These are phyloP conservation scores for Microdochium paspali DNA, from an alignment of 2,329 filamentous ascomycete genomes.

Conservation along the genomic window DNA sequence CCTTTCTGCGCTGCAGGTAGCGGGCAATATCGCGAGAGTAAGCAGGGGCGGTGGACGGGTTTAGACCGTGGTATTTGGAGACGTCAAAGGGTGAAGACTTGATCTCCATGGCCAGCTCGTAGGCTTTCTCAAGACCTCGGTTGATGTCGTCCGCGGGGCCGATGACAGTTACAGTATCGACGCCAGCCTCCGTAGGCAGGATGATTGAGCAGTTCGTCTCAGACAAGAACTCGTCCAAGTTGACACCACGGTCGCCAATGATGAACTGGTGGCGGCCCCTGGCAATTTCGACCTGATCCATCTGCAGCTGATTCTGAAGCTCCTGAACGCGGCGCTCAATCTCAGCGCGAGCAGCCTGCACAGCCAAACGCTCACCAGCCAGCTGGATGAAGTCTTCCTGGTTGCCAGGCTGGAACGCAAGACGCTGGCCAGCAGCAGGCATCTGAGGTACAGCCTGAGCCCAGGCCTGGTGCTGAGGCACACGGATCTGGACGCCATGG, in stretches of 20 bases:
- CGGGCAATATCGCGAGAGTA: constrained; percentile 83
- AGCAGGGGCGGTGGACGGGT: constrained; percentile 59
- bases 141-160: constrained; percentile 68
- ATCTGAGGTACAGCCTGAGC: constrained; percentile 57
- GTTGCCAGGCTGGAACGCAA: constrained; percentile 62
- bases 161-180: constrained; percentile 76
- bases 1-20: constrained; percentile 74
- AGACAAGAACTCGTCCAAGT: constrained; percentile 76
- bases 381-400: constrained; percentile 72
- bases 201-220: constrained; percentile 88
- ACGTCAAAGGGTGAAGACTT: constrained; percentile 77
- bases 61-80: constrained; percentile 66
- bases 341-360: constrained; percentile 68
- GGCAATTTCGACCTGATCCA: constrained; percentile 75
- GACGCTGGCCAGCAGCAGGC: constrained; percentile 52
- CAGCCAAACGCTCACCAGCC: constrained; percentile 74
- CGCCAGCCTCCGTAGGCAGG: constrained; percentile 67
- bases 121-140: constrained; percentile 69
- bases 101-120: constrained; percentile 83
- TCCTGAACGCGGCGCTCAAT: constrained; percentile 73
- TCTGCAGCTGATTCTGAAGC: constrained; percentile 64
- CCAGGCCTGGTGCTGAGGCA: constrained; percentile 76
- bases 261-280: constrained; percentile 91
- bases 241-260: constrained; percentile 71
- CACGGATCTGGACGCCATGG: constrained; percentile 69